Percentiles rank a stretch among this genome's conserved stretches.
Conservation (phyloP, 2,329 filamentous ascomycete species). For the Sarocladium kiliense region DNA sequence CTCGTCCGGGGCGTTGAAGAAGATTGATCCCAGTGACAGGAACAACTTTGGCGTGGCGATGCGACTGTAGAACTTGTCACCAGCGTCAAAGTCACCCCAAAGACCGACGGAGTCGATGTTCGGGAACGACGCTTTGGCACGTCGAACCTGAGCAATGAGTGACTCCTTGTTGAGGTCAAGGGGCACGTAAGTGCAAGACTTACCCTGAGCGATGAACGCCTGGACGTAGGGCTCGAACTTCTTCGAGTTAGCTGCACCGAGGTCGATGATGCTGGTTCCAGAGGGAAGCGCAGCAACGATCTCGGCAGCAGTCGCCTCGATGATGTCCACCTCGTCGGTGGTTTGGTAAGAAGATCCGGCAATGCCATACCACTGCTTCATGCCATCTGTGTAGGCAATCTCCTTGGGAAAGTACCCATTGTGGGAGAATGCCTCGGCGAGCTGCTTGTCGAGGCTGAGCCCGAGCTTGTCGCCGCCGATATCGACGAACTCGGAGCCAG, state of each 20-base stretch:
- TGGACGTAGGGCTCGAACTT: slow-evolving; percentile 17
- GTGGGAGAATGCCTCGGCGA: slow-evolving; percentile 11
- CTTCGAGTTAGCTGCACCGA: slow-evolving; percentile 17
- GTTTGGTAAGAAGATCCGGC: slow-evolving; percentile 18
- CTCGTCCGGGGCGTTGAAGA: slow-evolving; percentile 15
- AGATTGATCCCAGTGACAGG: slow-evolving; percentile 15
- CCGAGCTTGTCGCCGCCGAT: slow-evolving; percentile 16
- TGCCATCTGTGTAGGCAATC: slow-evolving; percentile 16
- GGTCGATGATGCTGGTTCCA: slow-evolving; percentile 13
- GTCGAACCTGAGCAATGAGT: slow-evolving; percentile 11
- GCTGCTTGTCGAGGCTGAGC: slow-evolving; percentile 11
- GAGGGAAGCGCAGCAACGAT: slow-evolving; percentile 13
- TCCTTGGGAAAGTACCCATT: slow-evolving; percentile 19
- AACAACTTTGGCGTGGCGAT: slow-evolving; percentile 13
- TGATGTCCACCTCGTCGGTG: slow-evolving; percentile 13
- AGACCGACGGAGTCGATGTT: slow-evolving; percentile 13
- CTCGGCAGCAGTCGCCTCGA: slow-evolving; percentile 12
- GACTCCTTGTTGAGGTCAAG: slow-evolving; percentile 15
- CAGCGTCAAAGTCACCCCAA: slow-evolving; percentile 18
- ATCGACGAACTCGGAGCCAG: slow-evolving; percentile 14
- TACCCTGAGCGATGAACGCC: slow-evolving; percentile 14
- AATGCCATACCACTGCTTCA: slow-evolving; percentile 16
- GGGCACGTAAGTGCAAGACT: slow-evolving; percentile 14
- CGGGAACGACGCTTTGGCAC: slow-evolving; percentile 12
- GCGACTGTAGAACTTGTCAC: slow-evolving; percentile 13